Conservation (phyloP, 1,284 basidiomycete genomes). For the Melanopsichium pennsylvanicum region DNA sequence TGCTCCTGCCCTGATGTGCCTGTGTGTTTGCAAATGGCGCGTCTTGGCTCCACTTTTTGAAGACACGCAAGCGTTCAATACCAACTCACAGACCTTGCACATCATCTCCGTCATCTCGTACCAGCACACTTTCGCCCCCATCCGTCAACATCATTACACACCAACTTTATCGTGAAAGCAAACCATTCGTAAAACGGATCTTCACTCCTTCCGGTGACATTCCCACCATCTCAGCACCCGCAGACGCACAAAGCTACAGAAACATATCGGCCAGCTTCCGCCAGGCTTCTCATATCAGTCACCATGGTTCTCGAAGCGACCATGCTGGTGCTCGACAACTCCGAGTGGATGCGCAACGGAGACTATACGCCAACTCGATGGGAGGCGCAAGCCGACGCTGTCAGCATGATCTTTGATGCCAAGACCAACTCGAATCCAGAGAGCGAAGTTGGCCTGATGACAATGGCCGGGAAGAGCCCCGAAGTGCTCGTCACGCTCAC, state of each 20-base stretch:
- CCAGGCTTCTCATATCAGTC: neutral
- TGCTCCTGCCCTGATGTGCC: neutral
- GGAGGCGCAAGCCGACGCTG: conserved; percentile 89
- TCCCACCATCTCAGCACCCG: too few relatives aligned
- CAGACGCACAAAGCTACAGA: too few relatives aligned
- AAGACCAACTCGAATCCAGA: conserved; percentile 94
- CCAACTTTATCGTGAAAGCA: too few relatives aligned
- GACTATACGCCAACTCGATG: conserved; percentile 85
- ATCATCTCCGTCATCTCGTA: conserved; percentile 9
- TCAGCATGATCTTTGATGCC: conserved; percentile 86
- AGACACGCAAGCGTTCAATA: conserved; percentile 35
- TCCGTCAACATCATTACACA: neutral
- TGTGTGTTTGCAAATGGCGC: conserved; percentile 13
- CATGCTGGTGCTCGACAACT: conserved; percentile 67
- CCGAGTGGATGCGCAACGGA: conserved; percentile 74
- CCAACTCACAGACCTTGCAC: conserved; percentile 3
- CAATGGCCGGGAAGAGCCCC: conserved; percentile 80
- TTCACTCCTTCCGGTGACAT: too few relatives aligned
- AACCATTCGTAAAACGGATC: too few relatives aligned
- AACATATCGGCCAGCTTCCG: conserved; percentile 11
- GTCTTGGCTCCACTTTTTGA: conserved; percentile 24
- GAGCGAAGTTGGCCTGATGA: conserved; percentile 96
- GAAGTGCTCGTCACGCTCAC: conserved; percentile 95
- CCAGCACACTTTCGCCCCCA: too few relatives aligned
- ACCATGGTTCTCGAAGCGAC: conserved; percentile 65